Evolutionary conservation across 2,329 filamentous ascomycete species (phyloP).

Genomic region (Fusarium acutatum): DNA sequence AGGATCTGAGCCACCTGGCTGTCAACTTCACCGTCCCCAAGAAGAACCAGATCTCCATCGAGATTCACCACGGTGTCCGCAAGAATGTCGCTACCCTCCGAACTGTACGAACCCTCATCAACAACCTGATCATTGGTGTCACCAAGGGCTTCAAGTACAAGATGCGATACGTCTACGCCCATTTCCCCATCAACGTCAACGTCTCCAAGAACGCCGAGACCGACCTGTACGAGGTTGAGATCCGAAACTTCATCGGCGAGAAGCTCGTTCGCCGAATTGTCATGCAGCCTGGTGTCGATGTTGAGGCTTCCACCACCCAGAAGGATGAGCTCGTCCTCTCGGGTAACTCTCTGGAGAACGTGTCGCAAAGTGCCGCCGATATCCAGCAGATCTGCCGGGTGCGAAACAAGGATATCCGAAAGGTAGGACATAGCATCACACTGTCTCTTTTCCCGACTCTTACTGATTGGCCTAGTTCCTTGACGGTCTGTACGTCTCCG

Average conservation of each 20-base stretch:
- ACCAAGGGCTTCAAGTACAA: conserved; percentile 99
- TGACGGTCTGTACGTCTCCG: conserved; percentile 99
- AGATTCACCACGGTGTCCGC: conserved; percentile 97
- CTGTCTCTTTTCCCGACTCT: conserved; percentile 13
- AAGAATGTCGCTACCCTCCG: conserved; percentile 98
- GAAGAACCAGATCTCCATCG: conserved; percentile 90
- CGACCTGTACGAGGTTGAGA: conserved; percentile 90
- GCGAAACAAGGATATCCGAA: conserved; percentile 99
- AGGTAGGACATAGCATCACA: conserved; percentile 63
- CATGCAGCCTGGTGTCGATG: conserved; percentile 90
- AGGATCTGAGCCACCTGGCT: conserved; percentile 95
- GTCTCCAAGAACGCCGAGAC: conserved; percentile 95
- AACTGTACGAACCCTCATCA: conserved; percentile 97
- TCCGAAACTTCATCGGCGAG: conserved; percentile 99
- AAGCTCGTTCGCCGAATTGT: conserved; percentile 95
- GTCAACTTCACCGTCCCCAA: conserved; percentile 93
- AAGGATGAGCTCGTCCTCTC: conserved; percentile 97
- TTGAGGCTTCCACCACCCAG: conserved; percentile 87
- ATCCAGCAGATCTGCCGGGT: conserved; percentile 99
- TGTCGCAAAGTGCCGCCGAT: conserved; percentile 97
- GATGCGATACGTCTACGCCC: conserved; percentile 99
- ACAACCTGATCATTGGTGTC: conserved; percentile 98
- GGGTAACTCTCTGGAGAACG: conserved; percentile 96
- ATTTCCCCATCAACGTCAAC: conserved; percentile 99
- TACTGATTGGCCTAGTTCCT: conserved; percentile 76